A percentile compares a stretch with the other conserved stretches of the same genome.
phyloP scores from a whole-genome alignment of 257 asterid species.

The Jacaranda mimosifolia region DNA sequence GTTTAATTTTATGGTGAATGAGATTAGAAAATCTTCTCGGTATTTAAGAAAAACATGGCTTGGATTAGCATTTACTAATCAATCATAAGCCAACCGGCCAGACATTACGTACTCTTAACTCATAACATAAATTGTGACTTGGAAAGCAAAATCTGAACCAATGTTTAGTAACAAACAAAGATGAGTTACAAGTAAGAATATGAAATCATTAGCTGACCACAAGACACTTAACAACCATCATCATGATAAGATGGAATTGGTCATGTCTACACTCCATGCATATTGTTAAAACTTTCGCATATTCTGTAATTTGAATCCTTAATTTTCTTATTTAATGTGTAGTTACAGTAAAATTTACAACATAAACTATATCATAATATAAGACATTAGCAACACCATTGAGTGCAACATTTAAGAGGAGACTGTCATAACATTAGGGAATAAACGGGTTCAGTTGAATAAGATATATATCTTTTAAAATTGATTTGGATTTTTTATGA shows the following conservation, averaged over 20 bases:
- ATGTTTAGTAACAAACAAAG: slow-evolving; percentile 19
- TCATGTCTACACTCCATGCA: too few species aligned
- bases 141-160: slow-evolving; percentile 30
- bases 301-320: too few species aligned
- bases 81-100: slow-evolving; percentile 6
- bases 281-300: too few species aligned
- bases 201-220: neutral
- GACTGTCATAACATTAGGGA: too few species aligned
- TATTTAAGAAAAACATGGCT: neutral
- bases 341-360: too few species aligned
- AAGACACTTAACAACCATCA: slow-evolving; percentile 26
- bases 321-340: too few species aligned
- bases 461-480: too few species aligned
- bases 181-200: neutral
- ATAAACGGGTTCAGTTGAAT: too few species aligned
- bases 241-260: neutral
- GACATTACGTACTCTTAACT: slow-evolving; percentile 31
- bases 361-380: too few species aligned
- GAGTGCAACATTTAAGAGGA: too few species aligned
- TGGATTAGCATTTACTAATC: neutral
- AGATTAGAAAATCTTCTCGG: neutral
- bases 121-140: neutral
- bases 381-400: too few species aligned
- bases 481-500: too few species aligned
- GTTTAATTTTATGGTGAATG: neutral